Percentiles rank a stretch among this genome's conserved stretches.
These are phyloP conservation scores for Cadophora sp. DNA, from an alignment of 2,329 filamentous ascomycete genomes.

Conservation along the genomic window DNA sequence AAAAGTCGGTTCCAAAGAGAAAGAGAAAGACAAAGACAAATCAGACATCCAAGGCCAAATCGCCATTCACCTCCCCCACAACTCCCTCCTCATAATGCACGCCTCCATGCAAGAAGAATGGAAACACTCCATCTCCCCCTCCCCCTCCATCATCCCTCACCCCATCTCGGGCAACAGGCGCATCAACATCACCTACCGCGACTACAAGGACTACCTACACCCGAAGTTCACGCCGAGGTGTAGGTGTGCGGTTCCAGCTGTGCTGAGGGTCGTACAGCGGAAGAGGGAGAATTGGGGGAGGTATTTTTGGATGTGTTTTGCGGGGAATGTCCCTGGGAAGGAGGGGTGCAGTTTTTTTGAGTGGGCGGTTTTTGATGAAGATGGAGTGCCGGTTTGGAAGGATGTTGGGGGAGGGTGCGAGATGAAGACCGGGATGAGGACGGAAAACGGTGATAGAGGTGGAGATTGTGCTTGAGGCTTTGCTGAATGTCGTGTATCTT, in stretches of 20 bases:
- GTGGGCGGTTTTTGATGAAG: constrained; percentile 87
- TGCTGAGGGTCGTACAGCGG: constrained; percentile 79
- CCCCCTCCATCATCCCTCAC: constrained; percentile 81
- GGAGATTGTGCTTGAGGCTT: too few relatives aligned
- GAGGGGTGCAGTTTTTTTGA: constrained; percentile 78
- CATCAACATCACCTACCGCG: constrained; percentile 93
- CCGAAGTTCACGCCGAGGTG: constrained; percentile 81
- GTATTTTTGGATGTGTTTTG: constrained; percentile 96
- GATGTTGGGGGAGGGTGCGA: neutral
- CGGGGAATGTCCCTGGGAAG: constrained; percentile 72
- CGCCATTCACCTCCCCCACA: constrained; percentile 91
- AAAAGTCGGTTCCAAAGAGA: neutral
- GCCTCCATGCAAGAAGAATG: constrained; percentile 97
- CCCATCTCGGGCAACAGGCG: constrained; percentile 79
- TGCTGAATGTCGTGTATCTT: too few relatives aligned
- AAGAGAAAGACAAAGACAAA: constrained; percentile 47
- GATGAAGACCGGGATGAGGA: neutral
- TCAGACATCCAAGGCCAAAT: constrained; percentile 82
- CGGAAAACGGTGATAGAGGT: neutral
- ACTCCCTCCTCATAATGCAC: constrained; percentile 93
- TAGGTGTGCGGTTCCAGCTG: constrained; percentile 70
- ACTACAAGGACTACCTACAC: constrained; percentile 80
- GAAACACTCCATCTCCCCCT: constrained; percentile 87
- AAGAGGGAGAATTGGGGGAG: constrained; percentile 77
- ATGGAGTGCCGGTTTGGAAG: constrained; percentile 78